Evolutionary conservation across 2,329 filamentous ascomycete species (phyloP).

Genomic region (Raffaelea ambrosiae): DNA sequence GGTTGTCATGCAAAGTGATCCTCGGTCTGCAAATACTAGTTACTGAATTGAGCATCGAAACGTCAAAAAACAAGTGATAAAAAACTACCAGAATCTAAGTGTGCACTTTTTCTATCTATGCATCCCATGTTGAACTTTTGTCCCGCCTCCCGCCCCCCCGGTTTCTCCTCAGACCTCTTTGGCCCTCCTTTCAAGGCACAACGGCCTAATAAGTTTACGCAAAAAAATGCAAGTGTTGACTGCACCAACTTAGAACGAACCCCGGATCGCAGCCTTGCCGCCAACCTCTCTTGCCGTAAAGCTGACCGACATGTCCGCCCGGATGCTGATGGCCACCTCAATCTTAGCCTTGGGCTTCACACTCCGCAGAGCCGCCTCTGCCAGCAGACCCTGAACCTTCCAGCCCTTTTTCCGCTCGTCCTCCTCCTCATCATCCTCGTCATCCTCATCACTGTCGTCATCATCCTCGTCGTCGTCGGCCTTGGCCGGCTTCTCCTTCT

Average conservation of each 20-base stretch:
- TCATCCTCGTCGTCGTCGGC: slow-evolving; percentile 61
- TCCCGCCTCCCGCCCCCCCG: too few relatives aligned
- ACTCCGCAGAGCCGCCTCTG: slow-evolving; percentile 74
- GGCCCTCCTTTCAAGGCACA: too few relatives aligned
- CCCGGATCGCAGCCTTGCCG: slow-evolving; percentile 74
- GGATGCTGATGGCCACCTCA: slow-evolving; percentile 87
- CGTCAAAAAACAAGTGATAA: too few relatives aligned
- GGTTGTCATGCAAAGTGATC: too few relatives aligned
- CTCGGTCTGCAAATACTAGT: too few relatives aligned
- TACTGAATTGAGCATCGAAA: too few relatives aligned
- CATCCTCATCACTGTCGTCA: slow-evolving; percentile 47
- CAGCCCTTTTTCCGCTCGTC: slow-evolving; percentile 85
- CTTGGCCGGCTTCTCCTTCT: slow-evolving; percentile 60
- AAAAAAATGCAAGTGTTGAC: too few relatives aligned
- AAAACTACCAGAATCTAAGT: too few relatives aligned
- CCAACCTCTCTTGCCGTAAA: slow-evolving; percentile 80
- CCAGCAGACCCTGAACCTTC: slow-evolving; percentile 76
- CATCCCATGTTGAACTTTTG: too few relatives aligned
- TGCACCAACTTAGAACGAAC: slow-evolving; percentile 29
- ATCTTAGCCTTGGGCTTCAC: slow-evolving; percentile 86
- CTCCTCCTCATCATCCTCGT: slow-evolving; percentile 72
- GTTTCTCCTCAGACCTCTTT: too few relatives aligned
- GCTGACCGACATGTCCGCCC: slow-evolving; percentile 68
- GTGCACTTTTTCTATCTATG: too few relatives aligned
- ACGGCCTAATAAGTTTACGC: too few relatives aligned